Conservation (phyloP, 192 early-diverging fungal species). For the Backusella luteola region DNA sequence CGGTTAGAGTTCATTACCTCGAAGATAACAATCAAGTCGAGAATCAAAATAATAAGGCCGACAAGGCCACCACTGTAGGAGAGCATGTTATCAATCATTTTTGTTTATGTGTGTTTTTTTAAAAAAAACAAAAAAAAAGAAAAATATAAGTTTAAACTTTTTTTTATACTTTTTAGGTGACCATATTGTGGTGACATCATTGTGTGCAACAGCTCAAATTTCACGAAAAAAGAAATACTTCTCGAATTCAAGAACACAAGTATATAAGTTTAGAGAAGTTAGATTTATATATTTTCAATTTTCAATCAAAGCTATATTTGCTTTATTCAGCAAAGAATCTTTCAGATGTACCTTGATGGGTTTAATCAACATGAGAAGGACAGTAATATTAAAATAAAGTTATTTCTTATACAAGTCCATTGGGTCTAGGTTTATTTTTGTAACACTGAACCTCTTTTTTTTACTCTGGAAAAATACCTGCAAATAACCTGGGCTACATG, state of each 20-base stretch:
- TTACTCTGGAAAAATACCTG: no score
- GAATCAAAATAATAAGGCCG: conserved; percentile 45
- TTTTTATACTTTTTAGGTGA: not conserved
- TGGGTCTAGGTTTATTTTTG: no score
- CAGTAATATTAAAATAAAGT: no score
- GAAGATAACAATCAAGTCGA: conserved; percentile 59
- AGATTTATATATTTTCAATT: no score
- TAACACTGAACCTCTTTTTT: no score
- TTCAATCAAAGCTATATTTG: no score
- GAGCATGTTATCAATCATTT: conserved; percentile 30
- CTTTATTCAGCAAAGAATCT: no score
- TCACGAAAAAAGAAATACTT: not conserved
- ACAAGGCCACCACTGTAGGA: conserved; percentile 36
- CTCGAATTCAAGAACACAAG: not conserved
- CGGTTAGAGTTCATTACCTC: conserved; percentile 54
- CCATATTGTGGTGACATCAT: not conserved
- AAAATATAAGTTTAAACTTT: not conserved
- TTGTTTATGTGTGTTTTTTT: not conserved
- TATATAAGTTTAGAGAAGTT: no score
- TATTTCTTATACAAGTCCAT: no score
- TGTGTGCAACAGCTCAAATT: not conserved
- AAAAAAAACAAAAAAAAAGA: not conserved
- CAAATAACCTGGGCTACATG: no score
- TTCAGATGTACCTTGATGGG: no score
- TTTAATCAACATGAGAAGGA: no score